Evolutionary conservation across 495 filamentous ascomycete species (phyloP).

Genomic region (Ascodesmis nigricans): DNA sequence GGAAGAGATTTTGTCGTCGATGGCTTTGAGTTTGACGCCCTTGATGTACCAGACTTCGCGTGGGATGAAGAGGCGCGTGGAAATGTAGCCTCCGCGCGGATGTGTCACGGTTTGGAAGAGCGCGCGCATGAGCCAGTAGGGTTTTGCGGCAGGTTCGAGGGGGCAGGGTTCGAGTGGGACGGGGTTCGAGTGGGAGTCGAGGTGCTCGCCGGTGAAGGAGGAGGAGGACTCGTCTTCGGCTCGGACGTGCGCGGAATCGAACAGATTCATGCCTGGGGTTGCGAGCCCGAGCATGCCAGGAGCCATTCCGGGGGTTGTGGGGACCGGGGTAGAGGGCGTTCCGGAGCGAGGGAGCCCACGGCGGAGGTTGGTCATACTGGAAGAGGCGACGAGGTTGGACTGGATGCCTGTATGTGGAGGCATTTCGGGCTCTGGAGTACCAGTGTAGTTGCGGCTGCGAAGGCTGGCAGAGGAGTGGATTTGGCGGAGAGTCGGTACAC

Average conservation of each 20-base stretch:
- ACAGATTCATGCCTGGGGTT: slow-evolving; percentile 66
- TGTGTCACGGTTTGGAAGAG: slow-evolving; percentile 84
- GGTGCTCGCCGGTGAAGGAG: no score
- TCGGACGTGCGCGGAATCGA: no score
- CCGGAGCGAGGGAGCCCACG: slow-evolving; percentile 31
- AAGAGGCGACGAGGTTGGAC: slow-evolving; percentile 39
- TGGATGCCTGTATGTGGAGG: no score
- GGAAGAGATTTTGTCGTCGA: slow-evolving; percentile 88
- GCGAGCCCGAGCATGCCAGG: no score
- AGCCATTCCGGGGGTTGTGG: slow-evolving; percentile 25
- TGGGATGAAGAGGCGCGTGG: slow-evolving; percentile 74
- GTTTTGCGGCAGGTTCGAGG: slow-evolving; percentile 59
- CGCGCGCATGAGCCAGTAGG: slow-evolving; percentile 90
- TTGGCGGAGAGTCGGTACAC: slow-evolving; percentile 42
- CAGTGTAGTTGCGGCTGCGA: slow-evolving; percentile 42
- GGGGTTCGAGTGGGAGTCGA: no score
- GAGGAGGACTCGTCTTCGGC: no score
- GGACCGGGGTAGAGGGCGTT: slow-evolving; percentile 31
- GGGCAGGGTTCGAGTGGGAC: slow-evolving; percentile 79
- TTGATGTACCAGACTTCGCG: slow-evolving; percentile 85
- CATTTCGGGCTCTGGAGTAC: slow-evolving; percentile 35
- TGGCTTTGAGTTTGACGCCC: slow-evolving; percentile 67
- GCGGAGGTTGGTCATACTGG: slow-evolving; percentile 24
- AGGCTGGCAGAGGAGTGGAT: slow-evolving; percentile 60
- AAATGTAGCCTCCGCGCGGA: slow-evolving; percentile 76